Conservation (phyloP, 495 filamentous ascomycete genomes). For the Penicillium soppii region DNA sequence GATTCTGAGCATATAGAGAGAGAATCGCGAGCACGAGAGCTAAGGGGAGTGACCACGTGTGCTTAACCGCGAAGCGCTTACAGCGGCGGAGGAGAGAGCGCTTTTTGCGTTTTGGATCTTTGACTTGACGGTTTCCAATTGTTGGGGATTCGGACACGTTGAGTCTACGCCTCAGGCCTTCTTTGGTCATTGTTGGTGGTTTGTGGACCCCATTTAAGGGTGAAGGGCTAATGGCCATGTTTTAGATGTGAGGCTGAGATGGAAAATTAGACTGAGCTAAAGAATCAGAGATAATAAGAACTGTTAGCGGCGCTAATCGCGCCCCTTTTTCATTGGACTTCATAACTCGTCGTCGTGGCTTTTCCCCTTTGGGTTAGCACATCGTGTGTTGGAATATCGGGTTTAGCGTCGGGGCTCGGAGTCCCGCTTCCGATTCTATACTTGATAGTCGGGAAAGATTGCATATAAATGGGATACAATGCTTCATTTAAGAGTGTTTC, state of each 20-base stretch:
- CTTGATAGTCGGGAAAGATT: too few species aligned
- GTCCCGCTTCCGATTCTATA: too few species aligned
- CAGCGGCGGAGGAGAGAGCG: slow-evolving; percentile 54
- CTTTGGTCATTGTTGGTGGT: background rate
- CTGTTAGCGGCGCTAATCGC: too few species aligned
- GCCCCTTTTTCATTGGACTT: too few species aligned
- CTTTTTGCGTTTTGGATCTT: slow-evolving; percentile 11
- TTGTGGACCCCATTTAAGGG: background rate
- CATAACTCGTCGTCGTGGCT: too few species aligned
- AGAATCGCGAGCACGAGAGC: slow-evolving; percentile 58
- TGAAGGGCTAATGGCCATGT: background rate
- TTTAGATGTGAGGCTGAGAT: background rate
- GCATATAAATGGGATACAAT: too few species aligned
- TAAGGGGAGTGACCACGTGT: slow-evolving; percentile 74
- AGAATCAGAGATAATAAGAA: background rate
- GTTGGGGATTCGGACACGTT: background rate
- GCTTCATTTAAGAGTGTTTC: too few species aligned
- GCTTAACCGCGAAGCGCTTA: slow-evolving; percentile 55
- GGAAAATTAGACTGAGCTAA: background rate
- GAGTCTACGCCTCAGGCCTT: background rate
- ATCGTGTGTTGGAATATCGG: background rate
- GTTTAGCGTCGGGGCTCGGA: too few species aligned
- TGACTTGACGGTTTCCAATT: background rate
- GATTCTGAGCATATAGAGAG: slow-evolving; percentile 66
- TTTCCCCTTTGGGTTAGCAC: too few species aligned